phyloP scores from a whole-genome alignment of 2,329 filamentous ascomycete species.

The Aspergillus terreus region DNA sequence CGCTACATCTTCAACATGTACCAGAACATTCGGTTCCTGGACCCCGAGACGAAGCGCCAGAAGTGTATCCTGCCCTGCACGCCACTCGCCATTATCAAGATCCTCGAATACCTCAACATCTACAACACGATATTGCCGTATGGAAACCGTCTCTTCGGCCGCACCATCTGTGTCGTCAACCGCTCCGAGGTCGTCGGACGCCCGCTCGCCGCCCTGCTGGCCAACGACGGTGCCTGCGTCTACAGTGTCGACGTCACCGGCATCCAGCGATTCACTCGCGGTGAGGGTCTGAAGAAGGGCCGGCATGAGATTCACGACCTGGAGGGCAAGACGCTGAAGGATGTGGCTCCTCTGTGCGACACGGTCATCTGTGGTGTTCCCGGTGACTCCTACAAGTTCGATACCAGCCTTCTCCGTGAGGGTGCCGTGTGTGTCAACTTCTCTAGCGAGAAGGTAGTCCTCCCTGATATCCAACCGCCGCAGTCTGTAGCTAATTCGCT shows the following conservation, averaged over 20 bases:
- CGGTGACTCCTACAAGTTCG: constrained; percentile 82
- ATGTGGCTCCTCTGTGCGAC: constrained; percentile 83
- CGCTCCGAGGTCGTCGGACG: constrained; percentile 92
- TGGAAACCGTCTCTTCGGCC: constrained; percentile 87
- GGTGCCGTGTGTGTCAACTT: constrained; percentile 99
- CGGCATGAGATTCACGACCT: constrained; percentile 85
- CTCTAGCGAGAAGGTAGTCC: constrained; percentile 71
- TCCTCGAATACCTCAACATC: constrained; percentile 89
- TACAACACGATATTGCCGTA: constrained; percentile 94
- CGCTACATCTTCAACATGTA: constrained; percentile 99
- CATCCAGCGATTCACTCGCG: constrained; percentile 87
- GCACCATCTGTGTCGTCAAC: constrained; percentile 95
- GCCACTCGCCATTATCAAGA: constrained; percentile 92
- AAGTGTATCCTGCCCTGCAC: constrained; percentile 96
- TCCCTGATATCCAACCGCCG: not conserved
- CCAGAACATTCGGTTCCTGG: constrained; percentile 93
- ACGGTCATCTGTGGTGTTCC: constrained; percentile 94
- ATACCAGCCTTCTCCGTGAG: constrained; percentile 74
- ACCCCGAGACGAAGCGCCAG: constrained; percentile 61
- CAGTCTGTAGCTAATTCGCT: not conserved
- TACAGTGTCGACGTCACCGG: constrained; percentile 93
- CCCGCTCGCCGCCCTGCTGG: constrained; percentile 84
- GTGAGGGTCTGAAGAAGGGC: constrained; percentile 77
- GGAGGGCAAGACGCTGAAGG: constrained; percentile 71
- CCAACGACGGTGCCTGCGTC: constrained; percentile 92